phyloP scores from a whole-genome alignment of 2,329 filamentous ascomycete species.

The Xylariomycetidae sp. region DNA sequence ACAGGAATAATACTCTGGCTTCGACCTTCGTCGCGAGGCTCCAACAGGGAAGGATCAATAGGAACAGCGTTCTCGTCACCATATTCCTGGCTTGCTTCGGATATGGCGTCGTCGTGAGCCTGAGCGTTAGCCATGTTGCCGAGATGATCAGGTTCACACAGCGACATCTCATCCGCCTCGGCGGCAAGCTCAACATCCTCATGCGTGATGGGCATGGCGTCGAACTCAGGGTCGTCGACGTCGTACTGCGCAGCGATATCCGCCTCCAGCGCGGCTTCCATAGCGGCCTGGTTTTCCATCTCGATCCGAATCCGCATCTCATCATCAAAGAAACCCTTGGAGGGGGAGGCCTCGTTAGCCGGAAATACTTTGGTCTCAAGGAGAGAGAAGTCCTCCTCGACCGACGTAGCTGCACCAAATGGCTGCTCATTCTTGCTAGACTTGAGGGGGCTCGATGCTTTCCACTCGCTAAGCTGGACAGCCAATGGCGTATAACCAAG shows the following conservation, averaged over 20 bases:
- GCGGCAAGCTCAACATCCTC: slow-evolving; percentile 55
- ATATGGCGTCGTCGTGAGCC: slow-evolving; percentile 45
- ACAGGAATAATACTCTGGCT: slow-evolving; percentile 34
- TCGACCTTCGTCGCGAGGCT: slow-evolving; percentile 9
- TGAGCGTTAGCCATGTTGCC: slow-evolving; percentile 29
- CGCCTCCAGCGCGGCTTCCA: slow-evolving; percentile 29
- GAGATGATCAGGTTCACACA: slow-evolving; percentile 40
- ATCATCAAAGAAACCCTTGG: slow-evolving; percentile 56
- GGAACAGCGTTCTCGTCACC: slow-evolving; percentile 62
- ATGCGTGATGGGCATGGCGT: slow-evolving; percentile 43
- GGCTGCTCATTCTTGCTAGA: slow-evolving; percentile 22
- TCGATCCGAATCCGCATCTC: slow-evolving; percentile 46
- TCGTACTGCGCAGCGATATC: slow-evolving; percentile 32
- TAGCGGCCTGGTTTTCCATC: slow-evolving; percentile 29
- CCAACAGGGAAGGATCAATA: slow-evolving; percentile 44
- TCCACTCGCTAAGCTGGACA: slow-evolving; percentile 58
- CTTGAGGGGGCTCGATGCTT: slow-evolving; percentile 52
- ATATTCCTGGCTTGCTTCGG: slow-evolving; percentile 62
- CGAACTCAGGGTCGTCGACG: slow-evolving; percentile 33
- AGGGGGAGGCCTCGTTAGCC: slow-evolving; percentile 30
- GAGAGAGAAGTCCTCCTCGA: slow-evolving; percentile 21
- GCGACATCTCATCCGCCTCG: slow-evolving; percentile 57
- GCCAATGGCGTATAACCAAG: slow-evolving; percentile 62
- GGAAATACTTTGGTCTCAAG: slow-evolving; percentile 19
- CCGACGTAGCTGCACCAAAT: slow-evolving; percentile 14